Evolutionary conservation across 345 rosid species (phyloP), one percentile per base, ranked within the genome.

Genomic region (Aegle marmelos): DNA sequence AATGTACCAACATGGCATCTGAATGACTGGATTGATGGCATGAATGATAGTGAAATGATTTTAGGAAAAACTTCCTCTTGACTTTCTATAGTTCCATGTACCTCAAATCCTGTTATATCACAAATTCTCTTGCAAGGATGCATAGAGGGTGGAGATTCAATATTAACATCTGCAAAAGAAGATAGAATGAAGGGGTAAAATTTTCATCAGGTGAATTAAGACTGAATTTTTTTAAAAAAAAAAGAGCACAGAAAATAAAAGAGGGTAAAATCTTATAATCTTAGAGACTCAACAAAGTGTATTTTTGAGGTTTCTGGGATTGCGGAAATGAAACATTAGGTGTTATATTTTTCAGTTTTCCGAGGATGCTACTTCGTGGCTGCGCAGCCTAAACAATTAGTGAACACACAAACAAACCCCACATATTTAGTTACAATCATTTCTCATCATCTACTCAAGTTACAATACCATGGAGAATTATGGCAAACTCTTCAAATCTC

Each of bases 71-170:
- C 39, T 41, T 21, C 9, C 37, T 36, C 50, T 57, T 30, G 45
- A 45, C 48, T 70, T 36, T 16, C 36, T 61, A 73, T 27, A 22
- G 34, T n/a, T 7, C 31, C 33, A 72, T 80, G 67, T 81, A 94
- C 98, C 99, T 90, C 95, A 68, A 53, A 95, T 72, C 99, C 97
- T 28, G 99, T 93, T 31, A 95, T 85, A 81, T 92, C 97, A 73
- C 97, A 95, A 54, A 95, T 89, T 83, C 85, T 89, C 92, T 84
- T 90, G 85, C 92, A 73, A 1, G 99, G 98, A 79, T 88, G 94
- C 84, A 89, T 85, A 4, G 99, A 88, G 36, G 97, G 97, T 24
- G 97, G 98, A 16, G 98, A 90, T 79, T 96, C 99, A 62, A 94
- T 91, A 82, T 87, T 93, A 70, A 89, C 80, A 88, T 93, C 98